Conservation (phyloP, 768 basidiomycete species). For the Heimioporus sp. region DNA sequence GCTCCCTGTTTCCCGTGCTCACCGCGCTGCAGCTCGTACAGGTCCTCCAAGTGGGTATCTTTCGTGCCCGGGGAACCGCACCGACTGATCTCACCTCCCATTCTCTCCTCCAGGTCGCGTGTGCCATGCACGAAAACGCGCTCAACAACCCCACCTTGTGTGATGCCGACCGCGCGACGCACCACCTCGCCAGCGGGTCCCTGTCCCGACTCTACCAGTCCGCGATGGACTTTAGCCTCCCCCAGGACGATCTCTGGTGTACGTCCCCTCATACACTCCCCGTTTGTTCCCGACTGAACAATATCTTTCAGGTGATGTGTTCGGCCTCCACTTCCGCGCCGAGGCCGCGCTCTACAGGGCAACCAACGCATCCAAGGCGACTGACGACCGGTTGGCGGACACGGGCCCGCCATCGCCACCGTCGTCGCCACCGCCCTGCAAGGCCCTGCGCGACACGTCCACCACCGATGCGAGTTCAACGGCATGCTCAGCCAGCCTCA, state of each 20-base stretch:
- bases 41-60: conserved; percentile 15
- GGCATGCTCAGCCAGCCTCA: not conserved
- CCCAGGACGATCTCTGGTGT: conserved; percentile 5
- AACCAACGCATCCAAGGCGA: not conserved
- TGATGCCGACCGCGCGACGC: not conserved
- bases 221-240: not conserved
- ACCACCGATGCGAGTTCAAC: not conserved
- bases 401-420: not conserved
- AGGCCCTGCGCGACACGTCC: not conserved
- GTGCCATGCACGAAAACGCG: conserved; percentile 24
- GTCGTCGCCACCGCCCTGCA: too few relatives aligned
- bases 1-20: not conserved
- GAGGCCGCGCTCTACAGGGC: conserved; percentile 4
- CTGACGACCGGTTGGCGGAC: too few relatives aligned
- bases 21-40: conserved; percentile 14
- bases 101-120: conserved; percentile 24
- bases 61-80: not conserved
- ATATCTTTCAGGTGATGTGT: conserved; percentile 10
- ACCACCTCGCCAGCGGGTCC: conserved; percentile 6
- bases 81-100: too few relatives aligned
- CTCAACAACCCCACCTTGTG: conserved; percentile 12
- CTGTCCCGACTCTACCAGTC: conserved; percentile 9
- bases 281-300: not conserved
- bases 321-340: not conserved
- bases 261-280: conserved; percentile 1